Base-by-base conservation (phyloP, 495 filamentous ascomycete genomes). In the Ramalina peruviana region DNA sequence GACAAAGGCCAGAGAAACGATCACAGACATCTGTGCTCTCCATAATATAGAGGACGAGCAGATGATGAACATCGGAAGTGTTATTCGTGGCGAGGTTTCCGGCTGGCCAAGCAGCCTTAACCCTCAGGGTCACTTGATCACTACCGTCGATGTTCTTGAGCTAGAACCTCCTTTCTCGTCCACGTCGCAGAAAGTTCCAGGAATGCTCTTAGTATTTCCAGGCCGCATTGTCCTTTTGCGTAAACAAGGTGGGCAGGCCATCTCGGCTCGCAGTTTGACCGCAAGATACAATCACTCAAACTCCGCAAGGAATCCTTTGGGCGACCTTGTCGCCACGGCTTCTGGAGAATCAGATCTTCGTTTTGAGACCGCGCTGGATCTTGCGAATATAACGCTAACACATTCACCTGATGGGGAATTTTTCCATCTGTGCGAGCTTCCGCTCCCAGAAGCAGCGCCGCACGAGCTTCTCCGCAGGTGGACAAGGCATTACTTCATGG, bases 11-110 rank as follows among this genome's bases (percentile, higher is more conserved):
- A 73, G 88, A 52, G 88, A 95, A 60, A 81, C 94, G 43, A 85
- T 99, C 54, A 85, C 88, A 16, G 88, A 92, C 33, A 97, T 99
- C 37, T 99, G 92, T 62, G 88, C 89, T 17, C 75, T 94, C 47
- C 87, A 94, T 54, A 78, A 78, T 25, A 69, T 77, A 0, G 64
- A 68, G 2, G 64, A 76, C 21, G 74, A 75, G 1, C 80, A 85
- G 52, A 80, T 86, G 48, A 74, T 78, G 3, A 79, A 84, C 58
- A 71, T 85, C 43, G 72, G 83, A 13, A 81, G 79, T 54, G 79
- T 84, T 13, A 65, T 95, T 2, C 80, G 80, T 48, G 79, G 81
- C 36, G 72, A 90, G 54, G 77, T 94, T 12, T 76, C 83, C 56
- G 77, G 71, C 39, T 97, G 92, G 93, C 88, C 93, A 3, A 61